Conservation (phyloP, 2,329 filamentous ascomycete genomes). For the Botrytis paeoniae region DNA sequence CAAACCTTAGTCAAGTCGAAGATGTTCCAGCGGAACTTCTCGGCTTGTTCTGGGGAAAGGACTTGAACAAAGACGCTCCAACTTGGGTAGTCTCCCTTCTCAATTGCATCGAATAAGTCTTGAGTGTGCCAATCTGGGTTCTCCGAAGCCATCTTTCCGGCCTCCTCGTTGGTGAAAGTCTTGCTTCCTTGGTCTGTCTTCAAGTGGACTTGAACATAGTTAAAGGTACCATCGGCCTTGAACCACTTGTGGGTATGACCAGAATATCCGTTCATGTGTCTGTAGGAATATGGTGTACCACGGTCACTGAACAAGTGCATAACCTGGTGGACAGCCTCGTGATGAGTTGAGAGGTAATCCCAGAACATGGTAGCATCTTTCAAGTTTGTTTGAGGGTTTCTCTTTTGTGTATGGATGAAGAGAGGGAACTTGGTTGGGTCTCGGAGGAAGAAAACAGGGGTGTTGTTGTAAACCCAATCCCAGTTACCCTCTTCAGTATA, state of each 20-base stretch:
- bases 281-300: slow-evolving; percentile 62
- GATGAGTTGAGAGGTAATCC: slow-evolving; percentile 55
- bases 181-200: slow-evolving; percentile 62
- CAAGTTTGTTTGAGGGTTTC: slow-evolving; percentile 68
- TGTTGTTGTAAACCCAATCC: slow-evolving; percentile 76
- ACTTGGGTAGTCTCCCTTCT: slow-evolving; percentile 56
- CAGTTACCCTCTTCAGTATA: slow-evolving; percentile 68
- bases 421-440: slow-evolving; percentile 73
- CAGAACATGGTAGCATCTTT: slow-evolving; percentile 55
- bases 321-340: slow-evolving; percentile 60
- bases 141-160: slow-evolving; percentile 49
- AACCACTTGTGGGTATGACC: slow-evolving; percentile 66
- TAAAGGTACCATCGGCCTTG: slow-evolving; percentile 63
- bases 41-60: slow-evolving; percentile 59
- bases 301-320: slow-evolving; percentile 66
- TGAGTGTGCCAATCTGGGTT: slow-evolving; percentile 62
- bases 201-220: slow-evolving; percentile 63
- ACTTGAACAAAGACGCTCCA: slow-evolving; percentile 66
- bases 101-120: slow-evolving; percentile 63
- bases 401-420: slow-evolving; percentile 77
- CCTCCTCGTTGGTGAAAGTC: slow-evolving; percentile 57
- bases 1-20: slow-evolving; percentile 70
- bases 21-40: slow-evolving; percentile 59
- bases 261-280: slow-evolving; percentile 66
- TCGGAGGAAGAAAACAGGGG: slow-evolving; percentile 72